Conservation (phyloP, 176 grass and related monocot genomes). For the Hordeum vulgare region MorexV3_pseudomolecules_assembly NC_058521.1:4879680-4880179, state of each 20-base stretch:
- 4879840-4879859: constrained; percentile 41
- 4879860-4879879: constrained; percentile 6
- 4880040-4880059: constrained; percentile 82
- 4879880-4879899: constrained; percentile 47
- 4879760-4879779: background rate
- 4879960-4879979: background rate
- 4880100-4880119: constrained; percentile 76
- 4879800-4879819: background rate
- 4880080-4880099: constrained; percentile 59
- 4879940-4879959: constrained; percentile 69
- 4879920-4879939: constrained; percentile 75
- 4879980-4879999: constrained; percentile 27
- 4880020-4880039: constrained; percentile 95
- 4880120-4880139: constrained; percentile 82
- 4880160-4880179: constrained; percentile 60
- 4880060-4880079: constrained; percentile 61
- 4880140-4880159: constrained; percentile 85
- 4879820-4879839: background rate
- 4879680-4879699: constrained; percentile 40
- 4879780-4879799: background rate
- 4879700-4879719: constrained; percentile 43
- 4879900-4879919: constrained; percentile 41
- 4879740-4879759: background rate
- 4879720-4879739: constrained; percentile 1
- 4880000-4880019: constrained; percentile 56